Evolutionary conservation across 2,329 filamentous ascomycete species (phyloP), one percentile per base, ranked within the genome.

Genomic region (Fusarium coffeatum): DNA sequence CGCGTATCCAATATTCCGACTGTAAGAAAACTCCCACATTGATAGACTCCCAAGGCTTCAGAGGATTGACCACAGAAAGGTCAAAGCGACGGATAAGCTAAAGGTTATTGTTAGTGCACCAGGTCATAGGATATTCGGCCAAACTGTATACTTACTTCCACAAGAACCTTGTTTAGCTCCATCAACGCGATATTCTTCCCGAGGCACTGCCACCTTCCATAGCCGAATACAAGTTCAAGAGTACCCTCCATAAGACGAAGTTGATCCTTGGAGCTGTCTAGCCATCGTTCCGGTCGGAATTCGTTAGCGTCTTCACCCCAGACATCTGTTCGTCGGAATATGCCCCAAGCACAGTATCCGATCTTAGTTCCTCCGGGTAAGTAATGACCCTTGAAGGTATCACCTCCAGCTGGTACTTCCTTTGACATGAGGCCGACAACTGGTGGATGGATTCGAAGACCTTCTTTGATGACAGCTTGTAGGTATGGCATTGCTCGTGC

Each of bases 401-500:
- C 78, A 1, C 79, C 79, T 1, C 72, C 72, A 0, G 69, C 55
- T 0, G 78, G 78, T 0, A 76, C 79, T 37, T 79, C 68, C 48
- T 82, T 81, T 9, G 78, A 71, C 77, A 82, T 79, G 25, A 80
- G 74, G 0, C 79, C 78, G 0, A 77, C 73, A 6, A 80, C 76
- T 8, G 80, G 80, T 0, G 80, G 79, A 55, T 77, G 77, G 27
- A 81, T 80, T 23, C 80, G 79, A 8, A 83, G 71, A 2, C 78
- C 80, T 66, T 88, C 85, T 27, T 84, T 81, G 69, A 89, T 85
- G 41, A 85, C 79, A 0, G 87, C 84, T 63, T 83, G 80, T 0
- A 86, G 75, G 41, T 83, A 86, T 0, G 82, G 81, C 10, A 85
- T 71, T 15, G 75, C 68, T 6, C 76, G 76, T 1, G 80, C 80